phyloP scores from a whole-genome alignment of 139 green algal species.

The Picochlorum sp. region DNA sequence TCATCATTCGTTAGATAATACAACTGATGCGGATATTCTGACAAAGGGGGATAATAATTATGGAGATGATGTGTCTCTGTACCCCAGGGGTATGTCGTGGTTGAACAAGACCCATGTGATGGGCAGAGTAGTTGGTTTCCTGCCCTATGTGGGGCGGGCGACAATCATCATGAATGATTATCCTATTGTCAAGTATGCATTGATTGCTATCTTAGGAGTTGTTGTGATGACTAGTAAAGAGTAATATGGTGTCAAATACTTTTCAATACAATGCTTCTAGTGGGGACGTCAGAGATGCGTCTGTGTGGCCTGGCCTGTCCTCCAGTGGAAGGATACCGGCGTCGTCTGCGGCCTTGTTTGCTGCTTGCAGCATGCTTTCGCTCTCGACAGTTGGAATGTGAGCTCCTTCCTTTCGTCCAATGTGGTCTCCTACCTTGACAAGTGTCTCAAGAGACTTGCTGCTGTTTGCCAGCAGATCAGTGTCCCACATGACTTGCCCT shows the following conservation, averaged over 20 bases:
- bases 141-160: slow-evolving; percentile 87
- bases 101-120: slow-evolving; percentile 90
- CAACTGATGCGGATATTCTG: slow-evolving; percentile 56
- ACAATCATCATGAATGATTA: slow-evolving; percentile 99
- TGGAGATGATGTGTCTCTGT: slow-evolving; percentile 81
- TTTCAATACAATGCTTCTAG: background rate
- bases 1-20: slow-evolving; percentile 23
- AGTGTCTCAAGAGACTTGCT: slow-evolving; percentile 32
- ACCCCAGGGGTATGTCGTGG: slow-evolving; percentile 76
- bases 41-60: slow-evolving; percentile 99
- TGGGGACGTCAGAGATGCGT: background rate
- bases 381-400: too few relatives aligned
- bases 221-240: slow-evolving; percentile 94
- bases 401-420: slow-evolving; percentile 11
- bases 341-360: background rate
- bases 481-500: slow-evolving; percentile 21
- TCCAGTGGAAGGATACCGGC: background rate
- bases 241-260: slow-evolving; percentile 13
- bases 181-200: slow-evolving; percentile 73
- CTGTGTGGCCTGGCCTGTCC: background rate
- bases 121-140: slow-evolving; percentile 81
- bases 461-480: slow-evolving; percentile 29
- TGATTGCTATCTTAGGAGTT: slow-evolving; percentile 85
- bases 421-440: slow-evolving; percentile 35
- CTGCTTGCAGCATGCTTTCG: too few relatives aligned